These are phyloP conservation scores for Candida pseudoviswanathii DNA, from an alignment of 1,139 yeast genomes.

Conservation along the genomic window DNA sequence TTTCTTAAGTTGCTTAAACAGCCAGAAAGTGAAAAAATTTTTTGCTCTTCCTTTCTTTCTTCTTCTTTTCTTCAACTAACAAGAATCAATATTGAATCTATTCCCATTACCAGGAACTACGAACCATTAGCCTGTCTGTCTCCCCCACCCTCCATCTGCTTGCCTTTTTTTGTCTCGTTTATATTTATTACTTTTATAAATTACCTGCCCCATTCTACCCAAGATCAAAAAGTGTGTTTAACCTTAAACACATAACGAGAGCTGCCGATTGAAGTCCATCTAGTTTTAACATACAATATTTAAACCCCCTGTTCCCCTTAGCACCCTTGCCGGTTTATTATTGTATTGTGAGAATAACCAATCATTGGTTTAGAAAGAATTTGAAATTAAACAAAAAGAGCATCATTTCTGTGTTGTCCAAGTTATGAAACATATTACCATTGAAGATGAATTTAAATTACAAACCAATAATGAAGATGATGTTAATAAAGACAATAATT, in stretches of 20 bases:
- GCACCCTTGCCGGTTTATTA: background rate
- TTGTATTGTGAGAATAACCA: background rate
- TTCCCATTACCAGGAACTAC: background rate
- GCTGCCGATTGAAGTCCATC: slow-evolving; percentile 20
- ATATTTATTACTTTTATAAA: slow-evolving; percentile 4
- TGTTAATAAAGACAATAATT: background rate
- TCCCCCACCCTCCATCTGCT: background rate
- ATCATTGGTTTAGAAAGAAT: background rate
- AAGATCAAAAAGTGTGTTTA: slow-evolving; percentile 13
- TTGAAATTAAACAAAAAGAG: background rate
- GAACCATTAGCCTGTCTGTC: background rate
- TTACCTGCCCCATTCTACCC: slow-evolving; percentile 7
- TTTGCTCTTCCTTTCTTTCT: background rate
- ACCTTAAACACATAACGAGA: slow-evolving; percentile 16
- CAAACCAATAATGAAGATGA: background rate
- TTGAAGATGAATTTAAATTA: slow-evolving; percentile 9
- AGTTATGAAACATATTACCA: slow-evolving; percentile 30
- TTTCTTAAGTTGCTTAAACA: background rate
- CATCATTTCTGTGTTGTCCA: slow-evolving; percentile 5
- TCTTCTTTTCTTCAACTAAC: slow-evolving; percentile 2
- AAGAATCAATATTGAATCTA: background rate
- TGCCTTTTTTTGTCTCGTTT: background rate
- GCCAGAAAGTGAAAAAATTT: background rate
- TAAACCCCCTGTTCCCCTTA: background rate
- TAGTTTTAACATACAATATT: slow-evolving; percentile 5